Base-by-base conservation (phyloP, 352 stramenopile species). In the Phytophthora citrophthora region DNA sequence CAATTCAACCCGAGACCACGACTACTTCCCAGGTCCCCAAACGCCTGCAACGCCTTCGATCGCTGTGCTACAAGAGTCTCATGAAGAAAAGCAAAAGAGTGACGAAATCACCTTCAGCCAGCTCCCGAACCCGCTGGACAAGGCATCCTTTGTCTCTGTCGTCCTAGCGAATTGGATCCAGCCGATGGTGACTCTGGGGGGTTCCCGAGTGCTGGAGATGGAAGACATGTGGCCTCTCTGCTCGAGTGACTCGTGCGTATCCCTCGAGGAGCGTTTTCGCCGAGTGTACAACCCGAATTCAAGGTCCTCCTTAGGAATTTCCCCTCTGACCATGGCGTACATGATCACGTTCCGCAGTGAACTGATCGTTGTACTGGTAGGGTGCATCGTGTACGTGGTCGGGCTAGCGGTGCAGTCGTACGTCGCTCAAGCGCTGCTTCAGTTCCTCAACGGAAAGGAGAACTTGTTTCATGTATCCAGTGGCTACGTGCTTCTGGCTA, bases 171-270 rank as follows among this genome's bases (percentile, higher is more conserved):
- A 68, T 41, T 80, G 72, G 68, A 65, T 70, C 31, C 54, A 74
- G 29, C 58, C 68, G 10, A 54, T 80, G 34, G 34, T 41, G 34
- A 41, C 34, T 2, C 34, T 41, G 4, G 34, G 34, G 34, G 34
- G 34, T 5, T 39, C 43, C 4, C 59, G 61, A 15, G 36, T 67
- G 18, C 47, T 79, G 41, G 54, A 74, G 8, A 13, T 74, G 8
- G 54, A 72, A 15, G 72, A 77, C 12, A 46, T 75, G 16, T 79
- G 68, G 72, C 43, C 44, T 0, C n/a, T 77, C 4, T 69, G 65
- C 39, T 18, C 56, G 4, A 55, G 36, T 27, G 69, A 77, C 45
- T 16, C 48, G 23, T 66, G 24, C 40, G 59, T 38, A n/a, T 23
- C 50, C 2, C 56, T 74, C 11, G 61, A 72, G 23, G 18, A 40